Conservation (phyloP, 768 basidiomycete genomes). For the Asterophora parasitica region DNA sequence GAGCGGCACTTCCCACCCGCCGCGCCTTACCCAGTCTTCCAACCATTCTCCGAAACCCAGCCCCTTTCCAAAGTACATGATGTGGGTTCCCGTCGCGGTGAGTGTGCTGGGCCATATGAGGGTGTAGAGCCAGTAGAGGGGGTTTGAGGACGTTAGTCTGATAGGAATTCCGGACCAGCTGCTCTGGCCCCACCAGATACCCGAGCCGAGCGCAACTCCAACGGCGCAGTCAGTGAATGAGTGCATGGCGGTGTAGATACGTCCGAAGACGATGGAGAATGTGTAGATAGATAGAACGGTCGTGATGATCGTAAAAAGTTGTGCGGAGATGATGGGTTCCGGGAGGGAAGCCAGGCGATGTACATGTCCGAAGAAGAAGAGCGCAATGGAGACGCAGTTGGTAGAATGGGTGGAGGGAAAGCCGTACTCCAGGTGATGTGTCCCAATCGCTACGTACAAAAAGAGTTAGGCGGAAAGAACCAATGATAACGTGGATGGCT, state of each 20-base stretch:
- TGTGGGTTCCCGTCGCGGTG: conserved; percentile 13
- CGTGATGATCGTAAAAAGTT: conserved; percentile 37
- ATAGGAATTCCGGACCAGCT: conserved; percentile 37
- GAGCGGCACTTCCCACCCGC: conserved; percentile 56
- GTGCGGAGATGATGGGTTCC: conserved; percentile 38
- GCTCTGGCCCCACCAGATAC: conserved; percentile 61
- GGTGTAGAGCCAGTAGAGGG: conserved; percentile 22
- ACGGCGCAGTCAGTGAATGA: conserved; percentile 69
- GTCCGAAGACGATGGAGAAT: conserved; percentile 71
- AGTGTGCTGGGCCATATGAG: conserved; percentile 20
- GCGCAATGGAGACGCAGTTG: conserved; percentile 83
- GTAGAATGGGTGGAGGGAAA: conserved; percentile 96
- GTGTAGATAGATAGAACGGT: conserved; percentile 52
- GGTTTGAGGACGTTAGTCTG: conserved; percentile 25
- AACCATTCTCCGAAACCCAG: conserved; percentile 30
- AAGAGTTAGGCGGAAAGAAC: not conserved
- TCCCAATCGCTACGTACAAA: conserved; percentile 54
- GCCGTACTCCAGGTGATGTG: conserved; percentile 86
- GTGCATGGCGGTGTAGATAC: conserved; percentile 88
- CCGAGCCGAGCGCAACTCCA: conserved; percentile 60
- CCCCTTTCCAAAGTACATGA: conserved; percentile 35
- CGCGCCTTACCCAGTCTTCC: conserved; percentile 30
- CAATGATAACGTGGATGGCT: not conserved
- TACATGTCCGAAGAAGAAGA: conserved; percentile 65
- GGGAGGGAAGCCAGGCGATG: conserved; percentile 43